phyloP scores from a whole-genome alignment of 2,329 filamentous ascomycete species.

The Phialemoniopsis sp. region DNA sequence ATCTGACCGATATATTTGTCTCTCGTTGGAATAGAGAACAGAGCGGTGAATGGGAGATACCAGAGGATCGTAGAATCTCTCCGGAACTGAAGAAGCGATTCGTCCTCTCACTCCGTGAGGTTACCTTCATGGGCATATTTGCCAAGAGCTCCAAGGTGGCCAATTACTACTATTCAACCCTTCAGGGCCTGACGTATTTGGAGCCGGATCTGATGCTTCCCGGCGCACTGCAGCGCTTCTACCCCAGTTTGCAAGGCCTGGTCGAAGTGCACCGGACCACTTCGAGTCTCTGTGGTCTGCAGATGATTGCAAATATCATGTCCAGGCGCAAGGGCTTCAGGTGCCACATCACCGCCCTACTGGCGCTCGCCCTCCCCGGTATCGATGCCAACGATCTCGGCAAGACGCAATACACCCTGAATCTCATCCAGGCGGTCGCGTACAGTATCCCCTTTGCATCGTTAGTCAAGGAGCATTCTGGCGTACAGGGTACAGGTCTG shows the following conservation, averaged over 20 bases:
- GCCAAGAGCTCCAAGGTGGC: conserved; percentile 91
- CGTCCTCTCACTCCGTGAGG: conserved; percentile 82
- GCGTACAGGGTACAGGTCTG: conserved; percentile 68
- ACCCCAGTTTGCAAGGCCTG: conserved; percentile 91
- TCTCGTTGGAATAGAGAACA: conserved; percentile 96
- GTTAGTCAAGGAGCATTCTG: conserved; percentile 63
- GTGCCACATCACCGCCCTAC: conserved; percentile 88
- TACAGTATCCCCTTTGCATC: conserved; percentile 94
- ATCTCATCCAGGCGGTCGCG: conserved; percentile 92
- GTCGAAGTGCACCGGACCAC: conserved; percentile 97
- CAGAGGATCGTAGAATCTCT: conserved; percentile 73
- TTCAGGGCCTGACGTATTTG: conserved; percentile 85
- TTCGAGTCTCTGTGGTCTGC: conserved; percentile 85
- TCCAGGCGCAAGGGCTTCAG: conserved; percentile 91
- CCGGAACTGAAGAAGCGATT: conserved; percentile 82
- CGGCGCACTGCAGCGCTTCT: conserved; percentile 91
- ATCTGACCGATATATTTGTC: conserved; percentile 92
- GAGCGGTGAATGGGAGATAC: conserved; percentile 85
- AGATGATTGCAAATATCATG: conserved; percentile 89
- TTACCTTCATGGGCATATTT: conserved; percentile 97
- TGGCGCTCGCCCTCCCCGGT: conserved; percentile 89
- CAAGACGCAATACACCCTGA: conserved; percentile 91
- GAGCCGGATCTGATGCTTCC: conserved; percentile 90
- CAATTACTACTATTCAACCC: conserved; percentile 83
- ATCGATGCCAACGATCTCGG: conserved; percentile 97